Evolutionary conservation across 2,329 filamentous ascomycete species (phyloP).

Genomic region (Cladosporium sphaerospermum): DNA sequence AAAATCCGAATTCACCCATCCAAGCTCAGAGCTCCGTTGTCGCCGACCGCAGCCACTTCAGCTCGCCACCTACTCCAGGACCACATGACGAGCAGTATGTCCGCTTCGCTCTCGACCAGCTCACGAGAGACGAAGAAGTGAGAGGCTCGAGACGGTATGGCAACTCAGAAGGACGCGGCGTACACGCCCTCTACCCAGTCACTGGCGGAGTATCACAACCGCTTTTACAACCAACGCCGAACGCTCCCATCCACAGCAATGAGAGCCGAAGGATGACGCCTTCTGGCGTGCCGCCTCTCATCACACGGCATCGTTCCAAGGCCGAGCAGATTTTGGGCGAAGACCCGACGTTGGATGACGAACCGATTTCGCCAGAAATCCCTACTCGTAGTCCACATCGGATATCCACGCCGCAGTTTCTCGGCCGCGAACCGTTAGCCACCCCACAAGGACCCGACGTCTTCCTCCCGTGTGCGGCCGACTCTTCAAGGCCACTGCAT

Average conservation of each 20-base stretch:
- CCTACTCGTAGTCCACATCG: constrained; percentile 10
- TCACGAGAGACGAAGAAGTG: constrained; percentile 68
- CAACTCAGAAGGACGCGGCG: background rate
- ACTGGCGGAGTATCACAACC: background rate
- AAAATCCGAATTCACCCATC: constrained; percentile 13
- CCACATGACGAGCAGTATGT: constrained; percentile 83
- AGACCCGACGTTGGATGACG: constrained; percentile 1
- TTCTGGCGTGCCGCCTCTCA: background rate
- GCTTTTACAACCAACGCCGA: background rate
- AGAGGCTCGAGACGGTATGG: constrained; percentile 31
- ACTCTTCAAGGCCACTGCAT: constrained; percentile 43
- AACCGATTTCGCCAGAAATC: constrained; percentile 1
- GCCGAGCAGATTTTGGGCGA: constrained; percentile 8
- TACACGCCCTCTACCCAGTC: background rate
- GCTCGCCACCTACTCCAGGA: constrained; percentile 57
- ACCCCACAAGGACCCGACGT: constrained; percentile 19
- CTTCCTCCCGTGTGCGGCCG: constrained; percentile 28
- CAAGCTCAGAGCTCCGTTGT: background rate
- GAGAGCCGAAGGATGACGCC: background rate
- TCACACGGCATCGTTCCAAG: constrained; percentile 5
- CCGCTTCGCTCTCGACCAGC: constrained; percentile 79
- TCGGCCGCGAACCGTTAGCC: background rate
- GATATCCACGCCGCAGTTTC: constrained; percentile 8
- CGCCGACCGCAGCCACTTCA: constrained; percentile 11
- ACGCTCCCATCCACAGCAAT: background rate